Conservation (phyloP, 305 asterid genomes). For the Ilex paraguariensis region DNA sequence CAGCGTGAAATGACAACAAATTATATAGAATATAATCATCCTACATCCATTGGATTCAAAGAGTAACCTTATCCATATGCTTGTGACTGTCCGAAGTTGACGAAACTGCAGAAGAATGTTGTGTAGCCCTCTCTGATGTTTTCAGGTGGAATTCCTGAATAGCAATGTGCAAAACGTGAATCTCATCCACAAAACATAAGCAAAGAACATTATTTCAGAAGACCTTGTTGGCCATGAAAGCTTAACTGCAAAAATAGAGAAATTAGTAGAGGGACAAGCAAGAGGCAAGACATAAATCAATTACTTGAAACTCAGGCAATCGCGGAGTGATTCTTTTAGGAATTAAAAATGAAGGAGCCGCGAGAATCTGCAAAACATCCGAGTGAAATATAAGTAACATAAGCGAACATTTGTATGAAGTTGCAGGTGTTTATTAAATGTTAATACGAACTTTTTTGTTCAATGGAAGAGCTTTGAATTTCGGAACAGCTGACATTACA, state of each 20-base stretch:
- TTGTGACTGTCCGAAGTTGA: slow-evolving; percentile 24
- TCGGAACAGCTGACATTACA: slow-evolving; percentile 37
- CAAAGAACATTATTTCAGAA: no score
- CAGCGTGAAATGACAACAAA: background rate
- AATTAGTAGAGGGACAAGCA: slow-evolving; percentile 28
- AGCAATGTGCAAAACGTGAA: slow-evolving; percentile 15
- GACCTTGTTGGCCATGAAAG: background rate
- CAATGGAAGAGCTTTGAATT: slow-evolving; percentile 90
- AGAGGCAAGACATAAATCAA: slow-evolving; percentile 7
- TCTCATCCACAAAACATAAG: slow-evolving; percentile 15
- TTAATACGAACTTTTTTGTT: slow-evolving; percentile 67
- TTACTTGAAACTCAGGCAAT: slow-evolving; percentile 37
- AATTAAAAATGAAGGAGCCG: slow-evolving; percentile 58
- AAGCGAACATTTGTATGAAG: slow-evolving; percentile 9
- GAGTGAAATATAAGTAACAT: slow-evolving; percentile 11
- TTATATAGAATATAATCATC: background rate
- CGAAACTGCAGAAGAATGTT: slow-evolving; percentile 44
- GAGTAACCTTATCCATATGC: slow-evolving; percentile 18
- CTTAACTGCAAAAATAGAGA: slow-evolving; percentile 4
- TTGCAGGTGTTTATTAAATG: slow-evolving; percentile 6
- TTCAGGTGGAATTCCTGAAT: slow-evolving; percentile 85
- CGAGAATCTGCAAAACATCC: slow-evolving; percentile 57
- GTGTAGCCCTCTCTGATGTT: slow-evolving; percentile 81
- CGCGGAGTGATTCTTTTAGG: slow-evolving; percentile 59
- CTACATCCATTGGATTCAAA: background rate